Percentiles rank a stretch among this genome's conserved stretches.
These are phyloP conservation scores for Pyricularia pennisetigena DNA, from an alignment of 2,329 filamentous ascomycete species.

Conservation along the genomic window DNA sequence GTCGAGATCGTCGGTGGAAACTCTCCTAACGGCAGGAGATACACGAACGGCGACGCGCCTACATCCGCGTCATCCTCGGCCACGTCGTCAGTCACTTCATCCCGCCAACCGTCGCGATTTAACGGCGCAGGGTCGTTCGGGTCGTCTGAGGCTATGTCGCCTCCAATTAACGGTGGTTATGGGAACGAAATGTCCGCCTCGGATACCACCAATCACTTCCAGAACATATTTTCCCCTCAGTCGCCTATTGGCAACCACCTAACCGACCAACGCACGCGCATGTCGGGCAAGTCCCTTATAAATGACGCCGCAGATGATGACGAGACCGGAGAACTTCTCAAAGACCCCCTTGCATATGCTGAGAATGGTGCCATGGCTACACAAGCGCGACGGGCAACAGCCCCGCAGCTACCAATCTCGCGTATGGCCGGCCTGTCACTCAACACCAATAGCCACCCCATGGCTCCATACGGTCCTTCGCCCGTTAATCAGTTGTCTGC, in stretches of 20 bases:
- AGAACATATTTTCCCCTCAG: slow-evolving; percentile 61
- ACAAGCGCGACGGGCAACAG: slow-evolving; percentile 54
- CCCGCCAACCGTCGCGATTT: slow-evolving; percentile 48
- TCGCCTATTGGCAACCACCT: slow-evolving; percentile 64
- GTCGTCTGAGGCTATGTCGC: slow-evolving; percentile 50
- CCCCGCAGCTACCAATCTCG: slow-evolving; percentile 58
- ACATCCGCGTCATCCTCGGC: slow-evolving; percentile 28
- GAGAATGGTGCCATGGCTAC: slow-evolving; percentile 50
- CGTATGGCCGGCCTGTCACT: slow-evolving; percentile 63
- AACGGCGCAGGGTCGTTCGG: slow-evolving; percentile 48
- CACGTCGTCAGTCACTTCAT: slow-evolving; percentile 33
- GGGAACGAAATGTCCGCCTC: slow-evolving; percentile 50
- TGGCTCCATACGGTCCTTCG: slow-evolving; percentile 34
- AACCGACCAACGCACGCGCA: slow-evolving; percentile 42
- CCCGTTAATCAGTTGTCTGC: slow-evolving; percentile 27
- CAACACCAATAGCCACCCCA: slow-evolving; percentile 49
- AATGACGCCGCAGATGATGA: slow-evolving; percentile 59
- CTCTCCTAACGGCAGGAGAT: slow-evolving; percentile 30
- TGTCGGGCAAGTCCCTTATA: slow-evolving; percentile 63
- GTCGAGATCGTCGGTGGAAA: slow-evolving; percentile 46
- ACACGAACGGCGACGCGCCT: slow-evolving; percentile 37
- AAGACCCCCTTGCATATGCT: slow-evolving; percentile 63
- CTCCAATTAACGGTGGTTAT: slow-evolving; percentile 44
- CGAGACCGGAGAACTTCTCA: slow-evolving; percentile 62
- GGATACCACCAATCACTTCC: slow-evolving; percentile 41